These are phyloP conservation scores for Aspergillus amoenus DNA, from an alignment of 2,329 filamentous ascomycete species.

Conservation along the genomic window DNA sequence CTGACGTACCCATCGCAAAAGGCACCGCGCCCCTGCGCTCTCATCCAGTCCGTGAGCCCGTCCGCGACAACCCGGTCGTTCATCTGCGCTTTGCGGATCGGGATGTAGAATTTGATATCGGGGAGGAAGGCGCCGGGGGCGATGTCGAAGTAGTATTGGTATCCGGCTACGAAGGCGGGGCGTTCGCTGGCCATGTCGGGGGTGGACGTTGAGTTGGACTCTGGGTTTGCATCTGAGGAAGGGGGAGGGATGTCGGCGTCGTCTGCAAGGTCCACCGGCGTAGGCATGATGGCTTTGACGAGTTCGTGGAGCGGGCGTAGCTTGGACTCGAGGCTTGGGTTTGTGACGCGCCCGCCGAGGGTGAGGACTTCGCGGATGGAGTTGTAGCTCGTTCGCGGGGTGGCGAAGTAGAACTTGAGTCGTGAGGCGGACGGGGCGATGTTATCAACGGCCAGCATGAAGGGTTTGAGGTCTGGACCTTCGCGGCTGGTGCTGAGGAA, in stretches of 20 bases:
- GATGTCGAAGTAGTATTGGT: conserved; percentile 3
- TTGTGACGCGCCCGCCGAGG: background rate
- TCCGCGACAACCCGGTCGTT: background rate
- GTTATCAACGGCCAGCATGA: conserved; percentile 12
- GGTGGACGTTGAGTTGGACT: background rate
- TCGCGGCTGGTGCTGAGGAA: background rate
- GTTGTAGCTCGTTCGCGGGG: background rate
- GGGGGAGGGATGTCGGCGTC: background rate
- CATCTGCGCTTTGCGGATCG: background rate
- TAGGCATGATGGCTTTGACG: background rate
- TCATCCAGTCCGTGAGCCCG: background rate
- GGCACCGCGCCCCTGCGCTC: background rate
- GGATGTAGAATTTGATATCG: conserved; percentile 1
- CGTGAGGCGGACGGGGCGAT: conserved; percentile 3
- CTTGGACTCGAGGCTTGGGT: background rate
- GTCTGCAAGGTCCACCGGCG: background rate
- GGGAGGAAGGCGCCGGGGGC: background rate
- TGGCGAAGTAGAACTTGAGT: conserved; percentile 12
- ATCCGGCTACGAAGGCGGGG: background rate
- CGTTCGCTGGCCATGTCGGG: background rate
- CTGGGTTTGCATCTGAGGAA: too few species aligned
- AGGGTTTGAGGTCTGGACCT: background rate
- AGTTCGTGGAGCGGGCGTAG: conserved; percentile 14
- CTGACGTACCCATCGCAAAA: background rate
- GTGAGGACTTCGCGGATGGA: conserved; percentile 5